Conservation (phyloP, 495 filamentous ascomycete species). For the Entonaema liquescens region DNA sequence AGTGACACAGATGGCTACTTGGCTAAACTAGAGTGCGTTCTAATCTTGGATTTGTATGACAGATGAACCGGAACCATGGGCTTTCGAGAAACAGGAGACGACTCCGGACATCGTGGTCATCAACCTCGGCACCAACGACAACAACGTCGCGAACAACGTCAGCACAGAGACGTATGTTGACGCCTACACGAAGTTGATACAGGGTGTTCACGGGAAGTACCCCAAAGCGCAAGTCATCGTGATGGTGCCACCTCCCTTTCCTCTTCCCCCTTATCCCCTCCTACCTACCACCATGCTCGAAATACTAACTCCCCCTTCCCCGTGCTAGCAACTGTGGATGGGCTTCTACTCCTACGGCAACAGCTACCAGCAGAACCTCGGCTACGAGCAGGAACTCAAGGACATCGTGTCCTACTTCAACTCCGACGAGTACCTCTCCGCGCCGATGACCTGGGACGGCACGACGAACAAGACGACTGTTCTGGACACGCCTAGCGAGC, state of each 20-base stretch:
- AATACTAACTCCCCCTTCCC: not conserved
- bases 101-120: constrained; percentile 72
- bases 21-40: too few species aligned
- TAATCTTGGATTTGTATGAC: too few species aligned
- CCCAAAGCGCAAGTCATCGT: constrained; percentile 70
- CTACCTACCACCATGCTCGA: not conserved
- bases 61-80: constrained; percentile 66
- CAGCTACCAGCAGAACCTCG: constrained; percentile 61
- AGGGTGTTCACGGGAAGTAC: constrained; percentile 68
- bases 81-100: constrained; percentile 64
- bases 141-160: constrained; percentile 67
- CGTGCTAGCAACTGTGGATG: constrained; percentile 67
- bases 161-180: constrained; percentile 61
- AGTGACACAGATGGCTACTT: too few species aligned
- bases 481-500: constrained; percentile 47
- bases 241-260: constrained; percentile 56
- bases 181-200: constrained; percentile 66
- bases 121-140: constrained; percentile 75
- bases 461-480: constrained; percentile 52
- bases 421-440: constrained; percentile 53
- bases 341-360: constrained; percentile 63
- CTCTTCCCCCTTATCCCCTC: not conserved
- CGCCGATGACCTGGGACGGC: constrained; percentile 55
- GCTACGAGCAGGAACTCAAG: constrained; percentile 61
- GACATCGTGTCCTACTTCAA: constrained; percentile 67